These are phyloP conservation scores for Pythium angustatum DNA, from an alignment of 352 stramenopile genomes.

Conservation along the genomic window DNA sequence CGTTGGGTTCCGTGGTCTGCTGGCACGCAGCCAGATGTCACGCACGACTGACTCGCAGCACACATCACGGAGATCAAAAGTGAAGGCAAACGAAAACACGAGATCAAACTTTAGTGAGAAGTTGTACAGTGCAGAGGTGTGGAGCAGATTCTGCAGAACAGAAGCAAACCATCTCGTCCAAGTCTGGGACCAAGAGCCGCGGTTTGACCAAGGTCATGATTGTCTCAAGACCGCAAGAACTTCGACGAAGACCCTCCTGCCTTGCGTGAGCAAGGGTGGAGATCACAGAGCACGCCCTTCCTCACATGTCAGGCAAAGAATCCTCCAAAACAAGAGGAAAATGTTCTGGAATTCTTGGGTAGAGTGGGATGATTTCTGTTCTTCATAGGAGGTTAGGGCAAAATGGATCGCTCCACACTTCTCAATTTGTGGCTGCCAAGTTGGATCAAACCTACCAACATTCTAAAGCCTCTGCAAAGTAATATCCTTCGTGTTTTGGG, in stretches of 20 bases:
- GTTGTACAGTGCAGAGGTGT: too few species aligned
- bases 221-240: too few species aligned
- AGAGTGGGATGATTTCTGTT: slow-evolving; percentile 23
- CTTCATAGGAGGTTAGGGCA: slow-evolving; percentile 7
- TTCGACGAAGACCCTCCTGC: too few species aligned
- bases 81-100: too few species aligned
- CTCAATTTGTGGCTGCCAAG: slow-evolving; percentile 12
- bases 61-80: not conserved
- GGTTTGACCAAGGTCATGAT: too few species aligned
- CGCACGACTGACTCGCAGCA: slow-evolving; percentile 3
- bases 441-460: not conserved
- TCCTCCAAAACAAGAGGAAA: not conserved
- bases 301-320: not conserved
- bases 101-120: too few species aligned
- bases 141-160: too few species aligned
- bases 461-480: not conserved
- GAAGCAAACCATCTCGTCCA: too few species aligned
- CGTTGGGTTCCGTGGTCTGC: not conserved
- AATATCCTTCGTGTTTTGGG: not conserved
- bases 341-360: not conserved
- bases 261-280: not conserved
- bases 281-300: too few species aligned
- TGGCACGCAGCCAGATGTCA: too few species aligned
- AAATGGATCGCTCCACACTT: slow-evolving; percentile 9
- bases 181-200: too few species aligned